A percentile compares a stretch with the other conserved stretches of the same genome.
Conservation (phyloP, 768 basidiomycete species). For the Mycena polygramma region DNA sequence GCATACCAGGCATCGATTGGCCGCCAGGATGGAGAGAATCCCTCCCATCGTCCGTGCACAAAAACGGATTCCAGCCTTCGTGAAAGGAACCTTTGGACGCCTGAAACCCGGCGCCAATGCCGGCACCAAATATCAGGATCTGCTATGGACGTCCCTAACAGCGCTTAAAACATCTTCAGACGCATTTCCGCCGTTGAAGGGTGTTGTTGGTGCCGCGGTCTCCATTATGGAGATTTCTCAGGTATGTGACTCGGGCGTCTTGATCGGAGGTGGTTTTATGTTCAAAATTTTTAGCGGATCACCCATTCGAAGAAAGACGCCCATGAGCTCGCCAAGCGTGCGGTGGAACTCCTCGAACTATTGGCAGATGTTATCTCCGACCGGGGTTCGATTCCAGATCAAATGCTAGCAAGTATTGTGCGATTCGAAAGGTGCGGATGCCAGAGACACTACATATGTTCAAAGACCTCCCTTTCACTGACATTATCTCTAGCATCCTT, state of each 20-base stretch:
- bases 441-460: no score
- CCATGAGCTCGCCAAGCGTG: neutral
- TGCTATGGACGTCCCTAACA: conserved; percentile 19
- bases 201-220: conserved; percentile 21
- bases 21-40: neutral
- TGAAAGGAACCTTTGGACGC: conserved; percentile 1
- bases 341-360: neutral
- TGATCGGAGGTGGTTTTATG: no score
- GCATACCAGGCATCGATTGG: no score
- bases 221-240: conserved; percentile 13
- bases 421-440: conserved; percentile 18
- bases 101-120: neutral
- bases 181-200: conserved; percentile 23
- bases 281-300: conserved; percentile 12
- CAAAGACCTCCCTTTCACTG: neutral
- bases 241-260: neutral
- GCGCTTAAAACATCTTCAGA: conserved; percentile 24
- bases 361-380: conserved; percentile 12
- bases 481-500: neutral
- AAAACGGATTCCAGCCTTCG: neutral
- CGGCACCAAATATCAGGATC: conserved; percentile 10
- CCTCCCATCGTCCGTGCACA: neutral
- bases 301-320: conserved; percentile 16
- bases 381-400: neutral
- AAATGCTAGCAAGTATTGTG: conserved; percentile 15